These are phyloP conservation scores for Trypanosoma boissoni DNA, from an alignment of 208 protist species.

Conservation along the genomic window DNA sequence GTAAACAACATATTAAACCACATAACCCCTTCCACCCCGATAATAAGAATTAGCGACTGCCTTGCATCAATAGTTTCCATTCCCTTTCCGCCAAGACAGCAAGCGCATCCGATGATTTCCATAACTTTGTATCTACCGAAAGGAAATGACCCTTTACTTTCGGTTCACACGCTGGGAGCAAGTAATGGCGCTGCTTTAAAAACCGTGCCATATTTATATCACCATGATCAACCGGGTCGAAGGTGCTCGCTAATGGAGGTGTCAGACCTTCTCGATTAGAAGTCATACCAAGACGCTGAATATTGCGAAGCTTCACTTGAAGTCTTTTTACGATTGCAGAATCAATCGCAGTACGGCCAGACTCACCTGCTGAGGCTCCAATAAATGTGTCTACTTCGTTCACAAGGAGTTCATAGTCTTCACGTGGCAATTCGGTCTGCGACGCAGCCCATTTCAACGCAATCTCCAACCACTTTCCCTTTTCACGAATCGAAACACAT, in stretches of 20 bases:
- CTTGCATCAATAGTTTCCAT: conserved; percentile 13
- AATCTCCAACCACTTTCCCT: conserved; percentile 21
- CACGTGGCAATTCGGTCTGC: conserved; percentile 2
- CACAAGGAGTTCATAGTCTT: conserved; percentile 19
- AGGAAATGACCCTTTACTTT: neutral
- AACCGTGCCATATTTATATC: conserved; percentile 19
- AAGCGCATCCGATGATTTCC: conserved; percentile 4
- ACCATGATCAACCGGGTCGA: too few relatives aligned
- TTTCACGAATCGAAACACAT: neutral
- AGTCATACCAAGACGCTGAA: too few relatives aligned
- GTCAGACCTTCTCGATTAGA: too few relatives aligned
- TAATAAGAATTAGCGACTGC: too few relatives aligned
- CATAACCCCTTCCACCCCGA: too few relatives aligned
- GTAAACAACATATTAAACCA: too few relatives aligned
- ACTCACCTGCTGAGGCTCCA: neutral
- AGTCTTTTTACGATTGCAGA: conserved; percentile 11
- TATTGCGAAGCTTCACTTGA: neutral
- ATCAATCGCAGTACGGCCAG: neutral
- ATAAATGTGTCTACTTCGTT: conserved; percentile 15
- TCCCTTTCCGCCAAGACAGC: conserved; percentile 8
- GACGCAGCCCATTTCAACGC: conserved; percentile 23
- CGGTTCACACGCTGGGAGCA: conserved; percentile 1
- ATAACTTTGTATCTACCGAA: neutral
- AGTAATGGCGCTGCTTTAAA: conserved; percentile 10
- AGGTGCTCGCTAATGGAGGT: too few relatives aligned